Evolutionary conservation across 768 basidiomycete species (phyloP).

Genomic region (Guyanaporus albipodus): DNA sequence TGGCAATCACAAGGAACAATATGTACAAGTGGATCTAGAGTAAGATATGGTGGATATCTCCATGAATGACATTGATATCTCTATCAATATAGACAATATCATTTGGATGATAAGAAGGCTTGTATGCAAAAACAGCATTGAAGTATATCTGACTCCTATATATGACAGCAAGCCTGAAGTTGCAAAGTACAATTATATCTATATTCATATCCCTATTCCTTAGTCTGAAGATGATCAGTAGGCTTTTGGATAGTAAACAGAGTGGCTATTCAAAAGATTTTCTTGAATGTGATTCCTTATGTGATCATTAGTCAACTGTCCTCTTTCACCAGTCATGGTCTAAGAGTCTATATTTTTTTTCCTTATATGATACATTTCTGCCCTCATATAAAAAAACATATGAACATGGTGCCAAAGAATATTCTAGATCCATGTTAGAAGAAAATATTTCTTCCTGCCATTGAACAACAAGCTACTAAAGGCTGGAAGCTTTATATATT

Average conservation of each 20-base stretch:
- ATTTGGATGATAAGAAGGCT: background rate
- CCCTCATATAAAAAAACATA: background rate
- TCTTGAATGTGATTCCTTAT: constrained; percentile 6
- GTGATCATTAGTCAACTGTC: background rate
- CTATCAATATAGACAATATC: constrained; percentile 4
- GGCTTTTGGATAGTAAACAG: background rate
- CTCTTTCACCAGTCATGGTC: background rate
- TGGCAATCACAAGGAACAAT: background rate
- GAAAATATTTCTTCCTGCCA: constrained; percentile 2
- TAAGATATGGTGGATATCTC: background rate
- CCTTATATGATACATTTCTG: constrained; percentile 7
- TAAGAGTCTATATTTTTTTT: constrained; percentile 7
- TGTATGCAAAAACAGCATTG: background rate
- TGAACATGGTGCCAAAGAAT: constrained; percentile 2
- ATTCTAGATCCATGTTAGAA: constrained; percentile 8
- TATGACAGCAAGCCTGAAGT: constrained; percentile 4
- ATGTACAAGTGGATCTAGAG: background rate
- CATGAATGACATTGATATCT: background rate
- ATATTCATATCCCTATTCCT: constrained; percentile 6
- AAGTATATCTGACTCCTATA: background rate
- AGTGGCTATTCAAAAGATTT: constrained; percentile 11
- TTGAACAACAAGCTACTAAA: background rate
- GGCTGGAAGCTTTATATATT: background rate
- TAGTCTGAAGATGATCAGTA: constrained; percentile 6
- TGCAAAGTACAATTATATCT: constrained; percentile 14